A percentile compares a stretch with the other conserved stretches of the same genome.
phyloP scores from a whole-genome alignment of 345 rosid species.

The Trapa incisa region DNA sequence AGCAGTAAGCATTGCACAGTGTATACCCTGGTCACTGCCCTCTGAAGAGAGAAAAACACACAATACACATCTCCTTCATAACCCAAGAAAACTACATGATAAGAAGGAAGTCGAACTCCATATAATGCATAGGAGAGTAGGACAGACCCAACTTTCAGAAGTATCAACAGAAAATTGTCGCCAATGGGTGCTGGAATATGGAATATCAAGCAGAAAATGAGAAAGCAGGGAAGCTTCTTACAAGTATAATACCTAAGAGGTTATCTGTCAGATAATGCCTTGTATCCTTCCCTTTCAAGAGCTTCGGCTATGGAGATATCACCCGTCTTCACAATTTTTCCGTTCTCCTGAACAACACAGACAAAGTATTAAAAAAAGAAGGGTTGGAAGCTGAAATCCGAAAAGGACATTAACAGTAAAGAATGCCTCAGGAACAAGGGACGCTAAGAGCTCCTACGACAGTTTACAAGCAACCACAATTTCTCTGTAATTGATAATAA shows the following conservation, averaged over 20 bases:
- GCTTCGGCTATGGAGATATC: slow-evolving; percentile 55
- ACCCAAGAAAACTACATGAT: not conserved
- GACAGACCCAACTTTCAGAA: not conserved
- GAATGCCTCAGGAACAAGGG: not conserved
- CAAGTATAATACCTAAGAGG: not conserved
- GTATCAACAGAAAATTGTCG: too few species aligned
- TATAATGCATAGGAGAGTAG: not conserved
- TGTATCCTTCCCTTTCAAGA: slow-evolving; percentile 81
- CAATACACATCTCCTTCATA: not conserved
- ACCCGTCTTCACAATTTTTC: slow-evolving; percentile 78
- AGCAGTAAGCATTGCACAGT: too few species aligned
- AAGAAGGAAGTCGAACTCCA: not conserved
- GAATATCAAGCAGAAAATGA: not conserved
- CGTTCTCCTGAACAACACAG: slow-evolving; percentile 48
- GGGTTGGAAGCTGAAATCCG: not conserved
- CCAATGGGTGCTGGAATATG: not conserved
- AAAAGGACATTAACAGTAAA: not conserved
- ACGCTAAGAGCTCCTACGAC: not conserved
- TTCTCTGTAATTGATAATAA: too few species aligned
- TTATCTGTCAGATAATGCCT: slow-evolving; percentile 41
- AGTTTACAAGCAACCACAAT: too few species aligned
- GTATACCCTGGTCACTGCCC: not conserved
- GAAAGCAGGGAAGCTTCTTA: not conserved
- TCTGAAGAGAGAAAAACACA: not conserved
- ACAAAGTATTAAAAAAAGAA: not conserved